A percentile compares a stretch with the other conserved stretches of the same genome.
Evolutionary conservation across 106 monocot species (phyloP).

Genomic region (Dioscorea alata): DNA sequence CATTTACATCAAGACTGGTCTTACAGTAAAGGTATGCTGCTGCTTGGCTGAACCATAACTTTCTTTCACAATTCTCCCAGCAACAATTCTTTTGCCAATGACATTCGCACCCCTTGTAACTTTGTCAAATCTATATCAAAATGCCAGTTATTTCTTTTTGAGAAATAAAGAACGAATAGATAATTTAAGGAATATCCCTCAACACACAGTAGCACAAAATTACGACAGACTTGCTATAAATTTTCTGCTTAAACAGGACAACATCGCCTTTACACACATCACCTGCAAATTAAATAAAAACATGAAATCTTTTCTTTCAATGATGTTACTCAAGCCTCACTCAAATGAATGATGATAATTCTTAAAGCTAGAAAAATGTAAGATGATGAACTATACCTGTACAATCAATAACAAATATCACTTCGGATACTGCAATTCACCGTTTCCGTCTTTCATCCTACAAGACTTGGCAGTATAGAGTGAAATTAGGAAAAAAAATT

Average conservation of each 20-base stretch:
- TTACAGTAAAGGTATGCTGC: slow-evolving; percentile 94
- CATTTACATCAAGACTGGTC: not conserved
- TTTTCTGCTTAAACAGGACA: slow-evolving; percentile 80
- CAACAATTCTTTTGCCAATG: slow-evolving; percentile 59
- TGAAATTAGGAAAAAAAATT: too few relatives aligned
- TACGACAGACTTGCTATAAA: slow-evolving; percentile 48
- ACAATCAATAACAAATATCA: too few relatives aligned
- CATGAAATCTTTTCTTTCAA: too few relatives aligned
- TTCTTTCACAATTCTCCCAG: slow-evolving; percentile 78
- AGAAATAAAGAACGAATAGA: too few relatives aligned
- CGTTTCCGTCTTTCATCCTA: too few relatives aligned
- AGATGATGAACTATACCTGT: too few relatives aligned
- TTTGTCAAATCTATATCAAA: slow-evolving; percentile 30
- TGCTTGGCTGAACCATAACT: slow-evolving; percentile 90
- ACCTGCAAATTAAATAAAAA: slow-evolving; percentile 28
- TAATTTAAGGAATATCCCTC: not conserved
- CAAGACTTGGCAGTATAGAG: too few relatives aligned
- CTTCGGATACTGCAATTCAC: too few relatives aligned
- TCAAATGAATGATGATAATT: too few relatives aligned
- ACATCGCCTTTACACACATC: slow-evolving; percentile 88
- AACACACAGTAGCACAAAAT: not conserved
- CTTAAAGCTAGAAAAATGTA: too few relatives aligned
- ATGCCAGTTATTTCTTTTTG: not conserved
- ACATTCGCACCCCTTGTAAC: slow-evolving; percentile 67
- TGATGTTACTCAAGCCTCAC: too few relatives aligned